These are phyloP conservation scores for Astraeus odoratus DNA, from an alignment of 768 basidiomycete genomes.

Conservation along the genomic window DNA sequence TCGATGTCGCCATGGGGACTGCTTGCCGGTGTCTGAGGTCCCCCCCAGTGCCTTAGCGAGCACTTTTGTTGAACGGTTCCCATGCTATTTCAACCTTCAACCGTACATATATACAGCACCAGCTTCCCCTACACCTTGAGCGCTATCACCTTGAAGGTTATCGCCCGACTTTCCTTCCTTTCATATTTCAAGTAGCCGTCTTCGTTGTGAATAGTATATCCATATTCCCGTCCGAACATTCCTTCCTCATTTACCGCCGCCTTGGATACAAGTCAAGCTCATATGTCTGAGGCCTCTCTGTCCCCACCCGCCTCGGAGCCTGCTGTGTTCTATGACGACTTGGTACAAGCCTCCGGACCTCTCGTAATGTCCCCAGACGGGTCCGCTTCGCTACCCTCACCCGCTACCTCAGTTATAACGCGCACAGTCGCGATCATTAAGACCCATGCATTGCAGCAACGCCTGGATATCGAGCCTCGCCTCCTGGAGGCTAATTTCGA, in stretches of 20 bases:
- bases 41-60: neutral
- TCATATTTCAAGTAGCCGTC: conserved; percentile 8
- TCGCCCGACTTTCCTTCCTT: conserved; percentile 13
- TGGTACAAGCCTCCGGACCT: conserved; percentile 1
- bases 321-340: conserved; percentile 11
- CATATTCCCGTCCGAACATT: conserved; percentile 2
- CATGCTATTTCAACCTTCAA: conserved; percentile 7
- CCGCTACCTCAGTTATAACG: conserved; percentile 20
- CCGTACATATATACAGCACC: conserved; percentile 2
- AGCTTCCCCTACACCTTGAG: conserved; percentile 2
- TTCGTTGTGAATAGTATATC: conserved; percentile 17
- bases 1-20: neutral
- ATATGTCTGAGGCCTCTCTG: conserved; percentile 16
- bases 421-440: conserved; percentile 84
- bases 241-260: neutral
- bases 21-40: conserved; percentile 14
- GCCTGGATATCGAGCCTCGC: conserved; percentile 75
- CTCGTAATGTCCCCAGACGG: conserved; percentile 5
- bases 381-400: conserved; percentile 3
- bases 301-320: conserved; percentile 13
- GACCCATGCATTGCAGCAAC: conserved; percentile 60
- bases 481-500: conserved; percentile 81
- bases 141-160: neutral
- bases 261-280: conserved; percentile 5
- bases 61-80: neutral